phyloP scores from a whole-genome alignment of 1,284 basidiomycete genomes.

The Apiotrichum siamense region DNA sequence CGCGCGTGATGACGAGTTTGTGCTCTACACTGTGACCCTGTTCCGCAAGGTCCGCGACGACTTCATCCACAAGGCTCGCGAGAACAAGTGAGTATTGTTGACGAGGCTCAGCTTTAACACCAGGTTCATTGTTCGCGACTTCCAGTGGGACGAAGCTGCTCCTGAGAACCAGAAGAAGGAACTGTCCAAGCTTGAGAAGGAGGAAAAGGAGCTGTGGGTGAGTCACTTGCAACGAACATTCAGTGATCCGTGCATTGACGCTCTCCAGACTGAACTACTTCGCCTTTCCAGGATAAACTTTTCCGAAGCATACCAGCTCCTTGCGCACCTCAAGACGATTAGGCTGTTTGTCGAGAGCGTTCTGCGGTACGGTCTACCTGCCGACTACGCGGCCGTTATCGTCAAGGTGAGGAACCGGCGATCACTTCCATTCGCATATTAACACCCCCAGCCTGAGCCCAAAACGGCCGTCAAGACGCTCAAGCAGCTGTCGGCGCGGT shows the following conservation, averaged over 20 bases:
- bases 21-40: constrained; percentile 78
- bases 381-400: constrained; percentile 76
- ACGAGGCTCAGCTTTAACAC: background rate
- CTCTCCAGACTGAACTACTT: constrained; percentile 81
- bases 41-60: constrained; percentile 91
- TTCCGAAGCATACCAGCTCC: constrained; percentile 88
- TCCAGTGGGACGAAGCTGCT: constrained; percentile 80
- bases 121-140: constrained; percentile 87
- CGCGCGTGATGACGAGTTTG: constrained; percentile 80
- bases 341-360: constrained; percentile 93
- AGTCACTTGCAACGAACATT: constrained; percentile 26
- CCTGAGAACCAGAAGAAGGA: constrained; percentile 80
- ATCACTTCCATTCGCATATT: background rate
- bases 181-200: constrained; percentile 67
- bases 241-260: background rate
- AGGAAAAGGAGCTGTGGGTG: constrained; percentile 98
- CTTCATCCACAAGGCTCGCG: constrained; percentile 88
- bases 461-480: constrained; percentile 78
- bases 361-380: constrained; percentile 88
- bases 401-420: constrained; percentile 60
- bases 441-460: constrained; percentile 64
- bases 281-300: constrained; percentile 90
- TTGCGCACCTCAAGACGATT: constrained; percentile 88
- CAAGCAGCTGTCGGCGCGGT: constrained; percentile 65
- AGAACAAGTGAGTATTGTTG: constrained; percentile 67